Conservation (phyloP, 2,329 filamentous ascomycete species). For the Nothomitra cinnamomea region DNA sequence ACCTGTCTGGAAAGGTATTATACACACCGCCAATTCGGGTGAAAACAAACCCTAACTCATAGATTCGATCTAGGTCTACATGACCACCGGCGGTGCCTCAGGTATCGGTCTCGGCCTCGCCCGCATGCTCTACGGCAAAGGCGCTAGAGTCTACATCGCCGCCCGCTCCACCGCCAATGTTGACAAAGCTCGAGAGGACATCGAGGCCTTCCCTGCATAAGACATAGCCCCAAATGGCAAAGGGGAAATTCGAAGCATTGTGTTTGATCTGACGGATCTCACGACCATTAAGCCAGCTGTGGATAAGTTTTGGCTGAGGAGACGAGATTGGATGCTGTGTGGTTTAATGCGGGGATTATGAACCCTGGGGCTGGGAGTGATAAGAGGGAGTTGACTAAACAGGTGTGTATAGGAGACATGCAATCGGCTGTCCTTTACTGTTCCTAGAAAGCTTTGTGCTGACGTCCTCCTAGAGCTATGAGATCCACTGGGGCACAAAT, state of each 20-base stretch:
- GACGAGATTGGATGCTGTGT: neutral
- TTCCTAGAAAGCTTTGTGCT: neutral
- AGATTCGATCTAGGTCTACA: slow-evolving; percentile 15
- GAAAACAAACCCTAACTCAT: neutral
- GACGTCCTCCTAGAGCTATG: neutral
- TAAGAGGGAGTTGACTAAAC: neutral
- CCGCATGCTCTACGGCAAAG: slow-evolving; percentile 13
- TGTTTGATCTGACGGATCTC: neutral
- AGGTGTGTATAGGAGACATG: too few relatives aligned
- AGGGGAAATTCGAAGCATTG: too few relatives aligned
- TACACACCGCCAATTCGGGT: neutral
- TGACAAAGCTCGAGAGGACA: slow-evolving; percentile 18
- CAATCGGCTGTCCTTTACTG: too few relatives aligned
- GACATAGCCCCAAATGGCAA: too few relatives aligned
- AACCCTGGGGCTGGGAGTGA: neutral
- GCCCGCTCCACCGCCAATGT: slow-evolving; percentile 17
- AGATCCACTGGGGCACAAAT: slow-evolving; percentile 6
- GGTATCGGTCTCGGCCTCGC: slow-evolving; percentile 15
- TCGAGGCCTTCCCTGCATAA: slow-evolving; percentile 8
- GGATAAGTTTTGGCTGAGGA: slow-evolving; percentile 4
- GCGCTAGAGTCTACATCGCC: slow-evolving; percentile 16
- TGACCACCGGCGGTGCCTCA: slow-evolving; percentile 15
- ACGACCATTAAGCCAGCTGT: slow-evolving; percentile 6
- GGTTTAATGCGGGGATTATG: slow-evolving; percentile 6
- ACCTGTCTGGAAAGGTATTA: slow-evolving; percentile 4